Evolutionary conservation across 257 asterid species (phyloP).

Genomic region (Echium plantagineum): DNA sequence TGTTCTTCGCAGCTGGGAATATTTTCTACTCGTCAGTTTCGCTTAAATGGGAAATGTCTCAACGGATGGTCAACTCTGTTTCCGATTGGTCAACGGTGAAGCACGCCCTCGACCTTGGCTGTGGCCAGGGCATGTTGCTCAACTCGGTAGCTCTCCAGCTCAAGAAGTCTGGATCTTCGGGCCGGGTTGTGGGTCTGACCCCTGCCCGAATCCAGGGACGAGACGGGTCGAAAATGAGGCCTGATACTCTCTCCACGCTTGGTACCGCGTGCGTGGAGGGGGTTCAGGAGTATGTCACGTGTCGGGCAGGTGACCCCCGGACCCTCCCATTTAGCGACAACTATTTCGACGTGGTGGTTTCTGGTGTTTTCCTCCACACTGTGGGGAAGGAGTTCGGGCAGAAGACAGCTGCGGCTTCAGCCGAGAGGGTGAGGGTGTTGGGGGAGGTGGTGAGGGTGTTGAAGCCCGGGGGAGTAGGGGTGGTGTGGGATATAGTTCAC

Average conservation of each 20-base stretch:
- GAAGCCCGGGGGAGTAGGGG: slow-evolving; percentile 75
- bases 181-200: slow-evolving; percentile 81
- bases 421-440: slow-evolving; percentile 77
- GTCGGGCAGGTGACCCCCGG: slow-evolving; percentile 87
- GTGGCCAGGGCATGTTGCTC: slow-evolving; percentile 85
- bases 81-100: slow-evolving; percentile 82
- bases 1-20: slow-evolving; percentile 68
- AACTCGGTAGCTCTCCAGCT: slow-evolving; percentile 91
- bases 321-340: slow-evolving; percentile 68
- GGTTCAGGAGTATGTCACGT: slow-evolving; percentile 88
- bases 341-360: slow-evolving; percentile 92
- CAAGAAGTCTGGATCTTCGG: slow-evolving; percentile 81
- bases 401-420: slow-evolving; percentile 71
- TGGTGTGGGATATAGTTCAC: slow-evolving; percentile 90
- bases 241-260: slow-evolving; percentile 44
- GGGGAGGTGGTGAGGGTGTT: slow-evolving; percentile 81
- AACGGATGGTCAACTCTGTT: slow-evolving; percentile 70
- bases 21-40: slow-evolving; percentile 81
- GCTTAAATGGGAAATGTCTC: slow-evolving; percentile 91
- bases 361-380: slow-evolving; percentile 78
- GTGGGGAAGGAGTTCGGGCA: slow-evolving; percentile 86
- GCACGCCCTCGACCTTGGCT: slow-evolving; percentile 86
- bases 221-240: neutral
- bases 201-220: slow-evolving; percentile 25
- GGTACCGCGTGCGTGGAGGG: slow-evolving; percentile 79